These are phyloP conservation scores for Chloranthus sessilifolius DNA, from an alignment of 164 flowering plant species.

Conservation along the genomic window DNA sequence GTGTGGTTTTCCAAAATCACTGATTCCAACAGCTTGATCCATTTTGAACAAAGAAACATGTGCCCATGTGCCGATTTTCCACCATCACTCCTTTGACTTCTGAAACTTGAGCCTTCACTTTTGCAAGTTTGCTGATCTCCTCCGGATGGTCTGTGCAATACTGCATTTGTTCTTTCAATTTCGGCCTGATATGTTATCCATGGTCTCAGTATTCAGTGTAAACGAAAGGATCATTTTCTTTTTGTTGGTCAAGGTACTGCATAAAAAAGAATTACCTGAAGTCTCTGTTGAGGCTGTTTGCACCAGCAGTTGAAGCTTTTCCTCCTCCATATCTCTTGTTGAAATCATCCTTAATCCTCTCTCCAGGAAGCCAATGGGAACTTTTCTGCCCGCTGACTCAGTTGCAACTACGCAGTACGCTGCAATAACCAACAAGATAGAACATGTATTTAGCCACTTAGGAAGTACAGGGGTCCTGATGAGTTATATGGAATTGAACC, in stretches of 20 bases:
- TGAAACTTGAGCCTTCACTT: constrained; percentile 89
- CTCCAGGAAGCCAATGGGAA: constrained; percentile 26
- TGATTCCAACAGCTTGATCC: too few species aligned
- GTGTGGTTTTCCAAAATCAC: too few species aligned
- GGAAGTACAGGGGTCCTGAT: too few species aligned
- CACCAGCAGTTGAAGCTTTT: constrained; percentile 47
- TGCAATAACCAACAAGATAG: constrained; percentile 13
- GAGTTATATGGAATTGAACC: too few species aligned
- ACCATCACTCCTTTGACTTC: constrained; percentile 95
- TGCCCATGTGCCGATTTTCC: too few species aligned
- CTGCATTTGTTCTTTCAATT: constrained; percentile 88
- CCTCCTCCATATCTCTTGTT: constrained; percentile 53
- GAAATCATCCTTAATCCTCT: constrained; percentile 44
- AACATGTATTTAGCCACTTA: too few species aligned
- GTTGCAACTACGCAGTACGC: constrained; percentile 25
- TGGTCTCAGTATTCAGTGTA: constrained; percentile 1
- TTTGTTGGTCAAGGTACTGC: neutral
- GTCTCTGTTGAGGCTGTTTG: constrained; percentile 41
- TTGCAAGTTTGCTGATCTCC: constrained; percentile 79
- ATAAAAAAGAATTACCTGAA: constrained; percentile 30
- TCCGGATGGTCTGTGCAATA: constrained; percentile 86
- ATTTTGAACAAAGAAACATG: too few species aligned
- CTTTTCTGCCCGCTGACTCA: constrained; percentile 25
- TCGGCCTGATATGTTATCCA: constrained; percentile 36
- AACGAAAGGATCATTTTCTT: neutral